phyloP scores from a whole-genome alignment of 768 basidiomycete genomes.

The Arthromyces matolae region DNA sequence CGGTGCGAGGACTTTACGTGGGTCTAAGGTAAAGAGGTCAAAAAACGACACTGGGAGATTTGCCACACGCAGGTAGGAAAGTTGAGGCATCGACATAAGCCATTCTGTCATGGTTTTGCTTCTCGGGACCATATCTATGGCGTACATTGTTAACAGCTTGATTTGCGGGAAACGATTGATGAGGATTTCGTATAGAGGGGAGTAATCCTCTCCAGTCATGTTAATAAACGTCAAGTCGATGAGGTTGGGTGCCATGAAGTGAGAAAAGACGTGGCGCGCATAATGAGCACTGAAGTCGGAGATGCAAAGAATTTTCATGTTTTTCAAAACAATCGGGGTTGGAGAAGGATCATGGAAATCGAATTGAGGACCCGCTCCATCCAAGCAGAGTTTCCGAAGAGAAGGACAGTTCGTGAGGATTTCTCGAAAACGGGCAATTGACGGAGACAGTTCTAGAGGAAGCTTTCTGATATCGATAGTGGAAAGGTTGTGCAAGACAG shows the following conservation, averaged over 20 bases:
- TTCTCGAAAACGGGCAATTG: constrained; percentile 45
- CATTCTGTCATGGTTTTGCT: constrained; percentile 40
- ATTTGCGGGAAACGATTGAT: constrained; percentile 49
- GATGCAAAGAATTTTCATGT: constrained; percentile 51
- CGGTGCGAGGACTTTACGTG: constrained; percentile 16
- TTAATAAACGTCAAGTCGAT: constrained; percentile 57
- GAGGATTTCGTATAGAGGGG: constrained; percentile 42
- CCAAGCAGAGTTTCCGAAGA: constrained; percentile 53
- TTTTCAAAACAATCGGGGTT: constrained; percentile 42
- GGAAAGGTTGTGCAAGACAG: constrained; percentile 50
- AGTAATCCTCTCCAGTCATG: constrained; percentile 48
- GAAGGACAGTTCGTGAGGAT: constrained; percentile 47
- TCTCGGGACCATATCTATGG: constrained; percentile 30
- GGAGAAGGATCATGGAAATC: constrained; percentile 17
- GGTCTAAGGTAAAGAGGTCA: constrained; percentile 44
- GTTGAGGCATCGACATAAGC: constrained; percentile 55
- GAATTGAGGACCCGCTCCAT: constrained; percentile 57
- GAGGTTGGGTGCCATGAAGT: constrained; percentile 54
- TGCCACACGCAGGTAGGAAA: constrained; percentile 49
- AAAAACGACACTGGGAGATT: constrained; percentile 40
- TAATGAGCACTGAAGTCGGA: constrained; percentile 52
- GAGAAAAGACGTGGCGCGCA: constrained; percentile 42
- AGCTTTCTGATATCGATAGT: constrained; percentile 64
- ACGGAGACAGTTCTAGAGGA: constrained; percentile 48
- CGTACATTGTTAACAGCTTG: constrained; percentile 50